Conservation (phyloP, 495 filamentous ascomycete species). For the Penicillium riverlandense region DNA sequence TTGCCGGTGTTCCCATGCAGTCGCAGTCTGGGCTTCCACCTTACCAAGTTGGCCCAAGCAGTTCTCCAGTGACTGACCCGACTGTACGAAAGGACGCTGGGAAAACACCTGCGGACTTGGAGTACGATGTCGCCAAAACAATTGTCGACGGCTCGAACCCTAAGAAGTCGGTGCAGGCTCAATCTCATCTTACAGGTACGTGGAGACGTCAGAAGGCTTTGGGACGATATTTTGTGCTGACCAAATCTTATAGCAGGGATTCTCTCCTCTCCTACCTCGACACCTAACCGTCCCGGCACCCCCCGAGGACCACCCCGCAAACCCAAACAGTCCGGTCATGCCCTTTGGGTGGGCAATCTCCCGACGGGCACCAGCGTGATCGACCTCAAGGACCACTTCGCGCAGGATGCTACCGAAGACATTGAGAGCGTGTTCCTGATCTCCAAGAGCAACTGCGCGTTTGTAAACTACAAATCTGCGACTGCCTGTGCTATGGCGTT, state of each 20-base stretch:
- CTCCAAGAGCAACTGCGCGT: conserved; percentile 95
- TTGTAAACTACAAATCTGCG: conserved; percentile 92
- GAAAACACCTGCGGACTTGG: conserved; percentile 6
- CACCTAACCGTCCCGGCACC: conserved; percentile 29
- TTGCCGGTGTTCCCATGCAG: conserved; percentile 4
- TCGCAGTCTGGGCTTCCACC: conserved; percentile 1
- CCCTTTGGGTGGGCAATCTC: conserved; percentile 94
- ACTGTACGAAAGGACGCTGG: conserved; percentile 12
- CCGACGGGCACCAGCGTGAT: conserved; percentile 73
- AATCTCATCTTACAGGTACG: conserved; percentile 19
- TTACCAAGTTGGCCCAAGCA: not conserved
- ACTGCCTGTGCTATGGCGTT: conserved; percentile 68
- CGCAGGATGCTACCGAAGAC: conserved; percentile 65
- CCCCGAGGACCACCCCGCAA: conserved; percentile 88
- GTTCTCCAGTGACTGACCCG: not conserved
- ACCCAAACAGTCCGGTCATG: conserved; percentile 87
- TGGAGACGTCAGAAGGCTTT: not conserved
- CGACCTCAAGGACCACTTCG: conserved; percentile 85
- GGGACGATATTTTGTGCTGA: too few relatives aligned
- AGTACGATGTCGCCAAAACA: conserved; percentile 35
- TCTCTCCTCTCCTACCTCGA: conserved; percentile 9
- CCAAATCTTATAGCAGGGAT: conserved; percentile 2
- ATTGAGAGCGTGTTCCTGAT: conserved; percentile 92
- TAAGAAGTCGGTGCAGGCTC: conserved; percentile 12
- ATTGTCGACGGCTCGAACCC: conserved; percentile 40